Conservation (phyloP, 768 basidiomycete species). For the Aureoboletus auriporus region DNA sequence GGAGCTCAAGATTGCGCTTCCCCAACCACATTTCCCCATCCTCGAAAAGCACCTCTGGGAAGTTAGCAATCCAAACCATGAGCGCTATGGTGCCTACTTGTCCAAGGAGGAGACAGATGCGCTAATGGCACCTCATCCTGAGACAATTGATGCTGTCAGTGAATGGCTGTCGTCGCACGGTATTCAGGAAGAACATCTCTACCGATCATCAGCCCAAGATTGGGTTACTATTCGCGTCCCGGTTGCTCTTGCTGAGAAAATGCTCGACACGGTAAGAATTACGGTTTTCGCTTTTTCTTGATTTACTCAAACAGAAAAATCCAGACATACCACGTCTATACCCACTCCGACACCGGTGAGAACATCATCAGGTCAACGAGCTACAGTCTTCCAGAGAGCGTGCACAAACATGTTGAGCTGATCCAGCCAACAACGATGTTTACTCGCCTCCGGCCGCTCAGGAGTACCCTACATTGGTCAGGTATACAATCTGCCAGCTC, state of each 20-base stretch:
- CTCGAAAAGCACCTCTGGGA: slow-evolving; percentile 53
- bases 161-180: slow-evolving; percentile 61
- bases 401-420: slow-evolving; percentile 60
- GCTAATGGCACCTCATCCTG: slow-evolving; percentile 53
- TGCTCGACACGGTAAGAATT: slow-evolving; percentile 60
- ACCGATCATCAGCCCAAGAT: slow-evolving; percentile 61
- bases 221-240: slow-evolving; percentile 63
- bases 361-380: slow-evolving; percentile 57
- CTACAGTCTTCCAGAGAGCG: slow-evolving; percentile 59
- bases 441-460: slow-evolving; percentile 41
- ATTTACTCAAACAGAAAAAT: background rate
- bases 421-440: slow-evolving; percentile 74
- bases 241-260: slow-evolving; percentile 56
- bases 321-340: slow-evolving; percentile 63
- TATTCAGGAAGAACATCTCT: slow-evolving; percentile 42
- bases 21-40: slow-evolving; percentile 45
- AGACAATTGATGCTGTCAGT: slow-evolving; percentile 50
- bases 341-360: slow-evolving; percentile 49
- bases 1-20: slow-evolving; percentile 54
- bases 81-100: slow-evolving; percentile 52
- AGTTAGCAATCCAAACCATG: slow-evolving; percentile 54
- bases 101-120: slow-evolving; percentile 63
- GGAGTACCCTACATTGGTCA: slow-evolving; percentile 36
- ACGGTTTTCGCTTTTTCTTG: background rate
- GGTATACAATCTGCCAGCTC: slow-evolving; percentile 4